Evolutionary conservation across 148 eudicot genomes (phyloP).

Genomic region (Silene conica): DNA sequence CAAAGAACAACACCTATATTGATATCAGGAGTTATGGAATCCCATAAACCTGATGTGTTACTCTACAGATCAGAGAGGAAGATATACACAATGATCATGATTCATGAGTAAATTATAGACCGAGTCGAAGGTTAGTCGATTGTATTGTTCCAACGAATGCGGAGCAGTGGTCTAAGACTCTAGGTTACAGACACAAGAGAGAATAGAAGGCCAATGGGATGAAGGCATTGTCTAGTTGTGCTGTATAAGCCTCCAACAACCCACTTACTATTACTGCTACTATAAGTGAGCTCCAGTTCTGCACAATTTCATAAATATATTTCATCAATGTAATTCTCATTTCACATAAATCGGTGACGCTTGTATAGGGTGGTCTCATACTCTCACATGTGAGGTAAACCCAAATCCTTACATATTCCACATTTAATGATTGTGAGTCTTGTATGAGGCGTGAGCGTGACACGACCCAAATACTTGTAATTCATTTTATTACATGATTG

Average conservation of each 20-base stretch:
- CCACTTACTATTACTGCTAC: slow-evolving; percentile 83
- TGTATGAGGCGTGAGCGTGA: not conserved
- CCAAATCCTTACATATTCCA: not conserved
- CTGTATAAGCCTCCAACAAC: slow-evolving; percentile 93
- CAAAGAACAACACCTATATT: too few species aligned
- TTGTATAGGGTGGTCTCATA: not conserved
- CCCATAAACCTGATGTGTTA: too few species aligned
- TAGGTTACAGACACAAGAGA: slow-evolving; percentile 61
- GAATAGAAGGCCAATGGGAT: slow-evolving; percentile 93
- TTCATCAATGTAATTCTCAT: not conserved
- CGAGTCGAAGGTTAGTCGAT: not conserved
- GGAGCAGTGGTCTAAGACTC: not conserved
- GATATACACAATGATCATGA: too few species aligned
- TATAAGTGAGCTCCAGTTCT: slow-evolving; percentile 88
- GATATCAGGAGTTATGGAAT: too few species aligned
- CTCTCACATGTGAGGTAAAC: not conserved
- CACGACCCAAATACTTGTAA: not conserved
- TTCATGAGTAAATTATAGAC: not conserved
- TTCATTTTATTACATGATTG: not conserved
- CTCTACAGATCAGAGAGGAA: too few species aligned
- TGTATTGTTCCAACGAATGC: slow-evolving; percentile 9
- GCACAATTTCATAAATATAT: slow-evolving; percentile 28
- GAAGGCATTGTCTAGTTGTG: slow-evolving; percentile 98
- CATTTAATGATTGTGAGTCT: not conserved
- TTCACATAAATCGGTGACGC: not conserved